Conservation (phyloP, 192 early-diverging fungal genomes). For the Spinellus fusiger region DNA sequence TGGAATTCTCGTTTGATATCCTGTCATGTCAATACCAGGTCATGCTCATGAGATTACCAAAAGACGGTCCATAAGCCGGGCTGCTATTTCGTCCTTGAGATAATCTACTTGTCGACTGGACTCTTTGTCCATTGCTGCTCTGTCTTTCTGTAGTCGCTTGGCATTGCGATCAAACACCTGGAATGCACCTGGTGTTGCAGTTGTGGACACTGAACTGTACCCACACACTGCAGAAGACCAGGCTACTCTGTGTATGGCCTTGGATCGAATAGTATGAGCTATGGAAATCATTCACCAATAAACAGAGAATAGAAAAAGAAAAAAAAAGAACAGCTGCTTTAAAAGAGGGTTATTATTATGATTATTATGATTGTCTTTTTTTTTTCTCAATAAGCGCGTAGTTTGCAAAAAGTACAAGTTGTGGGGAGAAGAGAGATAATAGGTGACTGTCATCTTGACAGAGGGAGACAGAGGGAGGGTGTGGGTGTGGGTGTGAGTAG, state of each 20-base stretch:
- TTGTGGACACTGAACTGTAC: not conserved
- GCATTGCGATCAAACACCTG: conserved; percentile 76
- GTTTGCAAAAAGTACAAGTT: not conserved
- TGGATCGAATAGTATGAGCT: not conserved
- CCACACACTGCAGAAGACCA: not conserved
- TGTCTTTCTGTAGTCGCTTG: conserved; percentile 75
- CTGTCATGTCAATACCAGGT: conserved; percentile 33
- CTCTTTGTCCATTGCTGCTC: conserved; percentile 52
- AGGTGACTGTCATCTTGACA: conserved; percentile 1
- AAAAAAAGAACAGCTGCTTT: too few relatives aligned
- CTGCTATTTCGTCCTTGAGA: conserved; percentile 86
- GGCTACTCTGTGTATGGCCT: not conserved
- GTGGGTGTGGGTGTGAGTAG: not conserved
- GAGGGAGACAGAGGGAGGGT: not conserved
- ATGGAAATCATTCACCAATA: not conserved
- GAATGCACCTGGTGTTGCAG: conserved; percentile 28
- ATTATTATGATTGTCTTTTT: too few relatives aligned
- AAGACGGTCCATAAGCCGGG: conserved; percentile 79
- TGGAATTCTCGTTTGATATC: conserved; percentile 88
- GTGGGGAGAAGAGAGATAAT: not conserved
- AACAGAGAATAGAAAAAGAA: not conserved
- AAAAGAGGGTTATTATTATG: too few relatives aligned
- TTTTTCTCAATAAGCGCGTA: not conserved
- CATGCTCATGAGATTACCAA: conserved; percentile 41
- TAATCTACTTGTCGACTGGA: conserved; percentile 79